Conservation (phyloP, 1,284 basidiomycete genomes). For the Sanguinoderma infundibulare region DNA sequence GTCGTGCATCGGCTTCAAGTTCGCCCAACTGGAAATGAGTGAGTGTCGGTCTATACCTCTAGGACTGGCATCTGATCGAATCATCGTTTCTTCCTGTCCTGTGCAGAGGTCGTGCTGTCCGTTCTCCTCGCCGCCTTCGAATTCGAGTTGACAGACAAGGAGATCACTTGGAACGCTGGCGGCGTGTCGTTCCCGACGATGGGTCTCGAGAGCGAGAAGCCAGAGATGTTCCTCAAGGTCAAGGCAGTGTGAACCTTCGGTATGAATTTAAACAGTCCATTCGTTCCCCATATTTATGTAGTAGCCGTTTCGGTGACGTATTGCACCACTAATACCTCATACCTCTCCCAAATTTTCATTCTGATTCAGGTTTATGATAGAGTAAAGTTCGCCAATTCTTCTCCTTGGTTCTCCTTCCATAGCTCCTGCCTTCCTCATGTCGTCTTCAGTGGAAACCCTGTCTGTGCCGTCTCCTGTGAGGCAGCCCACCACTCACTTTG, state of each 20-base stretch:
- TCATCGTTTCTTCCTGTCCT: background rate
- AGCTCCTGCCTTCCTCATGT: no score
- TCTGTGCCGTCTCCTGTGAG: no score
- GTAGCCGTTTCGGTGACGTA: no score
- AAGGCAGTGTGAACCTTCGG: background rate
- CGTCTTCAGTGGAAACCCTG: no score
- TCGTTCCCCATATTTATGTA: no score
- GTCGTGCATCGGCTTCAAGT: conserved; percentile 26
- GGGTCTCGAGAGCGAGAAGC: conserved; percentile 5
- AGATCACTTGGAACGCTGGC: background rate
- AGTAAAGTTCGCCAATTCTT: no score
- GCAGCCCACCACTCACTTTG: no score
- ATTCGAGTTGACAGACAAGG: conserved; percentile 3
- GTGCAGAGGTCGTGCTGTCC: background rate
- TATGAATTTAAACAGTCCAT: no score
- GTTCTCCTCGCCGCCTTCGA: background rate
- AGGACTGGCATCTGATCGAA: background rate
- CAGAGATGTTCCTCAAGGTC: conserved; percentile 3
- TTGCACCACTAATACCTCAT: no score
- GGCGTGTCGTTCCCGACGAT: conserved; percentile 1
- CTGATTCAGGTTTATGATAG: no score
- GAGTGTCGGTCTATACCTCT: background rate
- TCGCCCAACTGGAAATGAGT: conserved; percentile 27
- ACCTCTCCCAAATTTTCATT: no score
- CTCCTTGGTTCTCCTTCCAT: no score